Conservation (phyloP, 2,329 filamentous ascomycete genomes). For the Diaporthe nobilis region DNA sequence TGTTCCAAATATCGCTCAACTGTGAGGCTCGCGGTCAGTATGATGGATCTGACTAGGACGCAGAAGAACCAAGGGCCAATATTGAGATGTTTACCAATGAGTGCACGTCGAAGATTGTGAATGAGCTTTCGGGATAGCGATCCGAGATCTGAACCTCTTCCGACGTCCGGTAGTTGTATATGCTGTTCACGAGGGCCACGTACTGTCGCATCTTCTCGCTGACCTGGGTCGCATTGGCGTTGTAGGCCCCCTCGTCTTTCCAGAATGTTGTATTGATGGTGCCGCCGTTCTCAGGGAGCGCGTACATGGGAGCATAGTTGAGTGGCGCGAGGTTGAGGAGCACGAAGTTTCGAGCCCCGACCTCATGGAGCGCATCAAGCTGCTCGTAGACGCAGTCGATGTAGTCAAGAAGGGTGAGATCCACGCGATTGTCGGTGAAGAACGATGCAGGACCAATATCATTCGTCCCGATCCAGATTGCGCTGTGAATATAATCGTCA, state of each 20-base stretch:
- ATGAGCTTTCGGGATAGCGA: slow-evolving; percentile 61
- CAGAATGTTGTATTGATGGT: slow-evolving; percentile 60
- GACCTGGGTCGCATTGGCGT: slow-evolving; percentile 64
- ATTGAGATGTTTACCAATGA: slow-evolving; percentile 56
- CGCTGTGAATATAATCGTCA: slow-evolving; percentile 38
- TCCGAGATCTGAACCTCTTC: slow-evolving; percentile 58
- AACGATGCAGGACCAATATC: slow-evolving; percentile 69
- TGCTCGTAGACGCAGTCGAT: slow-evolving; percentile 67
- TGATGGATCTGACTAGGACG: background rate
- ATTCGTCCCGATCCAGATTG: slow-evolving; percentile 75
- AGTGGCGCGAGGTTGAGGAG: slow-evolving; percentile 69
- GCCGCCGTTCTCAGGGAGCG: slow-evolving; percentile 59
- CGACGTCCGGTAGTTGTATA: slow-evolving; percentile 66
- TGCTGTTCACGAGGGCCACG: slow-evolving; percentile 63
- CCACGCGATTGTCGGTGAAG: slow-evolving; percentile 67
- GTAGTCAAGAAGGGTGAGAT: slow-evolving; percentile 62
- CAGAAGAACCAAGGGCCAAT: background rate
- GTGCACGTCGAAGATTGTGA: slow-evolving; percentile 70
- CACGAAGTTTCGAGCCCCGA: slow-evolving; percentile 70
- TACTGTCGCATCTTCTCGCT: slow-evolving; percentile 66
- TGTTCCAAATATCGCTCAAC: slow-evolving; percentile 68
- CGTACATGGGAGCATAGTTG: slow-evolving; percentile 68
- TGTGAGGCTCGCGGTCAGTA: slow-evolving; percentile 45
- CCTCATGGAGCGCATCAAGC: slow-evolving; percentile 62
- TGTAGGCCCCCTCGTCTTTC: slow-evolving; percentile 54